Conservation (phyloP, 2,329 filamentous ascomycete genomes). For the Botryotinia globosa region DNA sequence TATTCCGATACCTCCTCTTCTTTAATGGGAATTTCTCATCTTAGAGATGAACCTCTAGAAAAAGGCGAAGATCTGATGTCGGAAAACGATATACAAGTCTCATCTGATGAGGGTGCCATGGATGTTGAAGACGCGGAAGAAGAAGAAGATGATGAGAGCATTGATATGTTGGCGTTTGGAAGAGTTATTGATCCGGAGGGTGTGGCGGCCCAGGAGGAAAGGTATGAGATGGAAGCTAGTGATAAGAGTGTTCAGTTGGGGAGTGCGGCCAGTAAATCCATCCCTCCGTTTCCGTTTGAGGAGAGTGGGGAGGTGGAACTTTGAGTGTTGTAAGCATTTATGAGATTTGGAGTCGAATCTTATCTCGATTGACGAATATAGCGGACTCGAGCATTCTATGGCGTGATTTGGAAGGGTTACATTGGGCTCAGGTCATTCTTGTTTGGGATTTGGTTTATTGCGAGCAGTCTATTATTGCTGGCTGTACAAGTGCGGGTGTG, state of each 20-base stretch:
- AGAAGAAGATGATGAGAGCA: constrained; percentile 10
- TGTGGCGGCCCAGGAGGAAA: background rate
- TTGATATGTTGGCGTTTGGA: constrained; percentile 19
- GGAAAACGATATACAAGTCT: constrained; percentile 9
- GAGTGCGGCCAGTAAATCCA: constrained; percentile 1
- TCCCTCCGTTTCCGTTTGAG: background rate
- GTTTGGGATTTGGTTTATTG: background rate
- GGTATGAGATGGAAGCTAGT: constrained; percentile 18
- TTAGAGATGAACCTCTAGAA: constrained; percentile 7
- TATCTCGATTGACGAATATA: background rate
- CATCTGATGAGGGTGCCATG: background rate
- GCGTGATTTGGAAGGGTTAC: background rate
- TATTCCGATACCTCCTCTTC: background rate
- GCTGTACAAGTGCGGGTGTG: background rate
- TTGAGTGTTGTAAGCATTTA: background rate
- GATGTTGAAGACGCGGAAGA: constrained; percentile 2
- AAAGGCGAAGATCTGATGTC: background rate
- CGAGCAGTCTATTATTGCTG: background rate
- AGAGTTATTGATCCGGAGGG: background rate
- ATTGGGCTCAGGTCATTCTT: background rate
- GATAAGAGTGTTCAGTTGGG: constrained; percentile 12
- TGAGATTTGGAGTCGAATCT: background rate
- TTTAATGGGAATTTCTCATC: background rate
- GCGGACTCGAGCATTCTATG: background rate
- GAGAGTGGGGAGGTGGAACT: background rate